Percentiles rank a stretch among this genome's conserved stretches.
Evolutionary conservation across 805 yeast species (phyloP).

Genomic region (Wickerhamomyces queroliae): DNA sequence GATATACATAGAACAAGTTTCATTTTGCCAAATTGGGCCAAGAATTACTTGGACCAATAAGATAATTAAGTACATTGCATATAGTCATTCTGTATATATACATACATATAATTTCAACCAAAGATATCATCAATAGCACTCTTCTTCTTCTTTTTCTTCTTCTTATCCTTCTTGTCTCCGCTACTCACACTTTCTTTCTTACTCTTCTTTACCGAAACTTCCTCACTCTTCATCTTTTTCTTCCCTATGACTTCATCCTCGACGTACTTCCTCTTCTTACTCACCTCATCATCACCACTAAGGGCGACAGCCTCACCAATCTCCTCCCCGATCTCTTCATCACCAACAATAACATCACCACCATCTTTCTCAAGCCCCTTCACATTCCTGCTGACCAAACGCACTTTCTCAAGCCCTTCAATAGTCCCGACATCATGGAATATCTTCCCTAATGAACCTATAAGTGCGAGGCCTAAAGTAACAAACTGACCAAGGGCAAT

Average conservation of each 20-base stretch:
- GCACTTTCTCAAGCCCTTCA: slow-evolving; percentile 7
- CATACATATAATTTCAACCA: slow-evolving; percentile 31
- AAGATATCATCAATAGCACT: slow-evolving; percentile 70
- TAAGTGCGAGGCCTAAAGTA: slow-evolving; percentile 61
- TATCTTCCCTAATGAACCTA: slow-evolving; percentile 51
- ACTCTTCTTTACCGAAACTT: neutral
- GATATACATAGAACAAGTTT: slow-evolving; percentile 68
- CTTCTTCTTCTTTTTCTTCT: slow-evolving; percentile 8
- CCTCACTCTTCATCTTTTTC: slow-evolving; percentile 10
- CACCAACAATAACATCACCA: neutral
- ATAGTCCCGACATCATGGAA: slow-evolving; percentile 16
- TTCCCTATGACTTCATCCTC: slow-evolving; percentile 2
- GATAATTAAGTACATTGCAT: neutral
- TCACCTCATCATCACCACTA: neutral
- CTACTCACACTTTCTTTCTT: slow-evolving; percentile 6
- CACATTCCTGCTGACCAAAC: neutral
- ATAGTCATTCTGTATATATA: neutral
- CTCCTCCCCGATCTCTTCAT: slow-evolving; percentile 23
- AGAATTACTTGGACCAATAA: slow-evolving; percentile 21
- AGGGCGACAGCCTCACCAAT: slow-evolving; percentile 2
- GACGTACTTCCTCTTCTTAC: slow-evolving; percentile 6
- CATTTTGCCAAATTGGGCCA: slow-evolving; percentile 78
- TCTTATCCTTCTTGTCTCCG: slow-evolving; percentile 1
- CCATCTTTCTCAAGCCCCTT: neutral
- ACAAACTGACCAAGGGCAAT: slow-evolving; percentile 75